Percentiles rank a stretch among this genome's conserved stretches.
Conservation (phyloP, 2,329 filamentous ascomycete species). For the Monosporascus sp. region DNA sequence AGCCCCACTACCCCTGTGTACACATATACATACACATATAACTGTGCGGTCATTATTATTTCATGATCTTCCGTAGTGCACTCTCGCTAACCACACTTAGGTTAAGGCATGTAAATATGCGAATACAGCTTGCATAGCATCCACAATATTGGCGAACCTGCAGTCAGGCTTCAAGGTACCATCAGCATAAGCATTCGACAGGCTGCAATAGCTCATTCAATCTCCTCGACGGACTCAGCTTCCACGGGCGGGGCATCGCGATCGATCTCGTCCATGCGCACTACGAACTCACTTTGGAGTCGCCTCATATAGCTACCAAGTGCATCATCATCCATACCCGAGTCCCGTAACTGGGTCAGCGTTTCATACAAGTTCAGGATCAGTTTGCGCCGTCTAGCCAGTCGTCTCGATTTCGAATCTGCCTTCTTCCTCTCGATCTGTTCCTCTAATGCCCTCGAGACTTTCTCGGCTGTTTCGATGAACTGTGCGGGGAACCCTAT, state of each 20-base stretch:
- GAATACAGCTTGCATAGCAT: background rate
- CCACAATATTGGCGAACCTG: too few relatives aligned
- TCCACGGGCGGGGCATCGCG: background rate
- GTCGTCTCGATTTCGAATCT: constrained; percentile 50
- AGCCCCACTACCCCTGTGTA: too few relatives aligned
- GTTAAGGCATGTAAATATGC: background rate
- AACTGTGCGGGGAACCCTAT: constrained; percentile 66
- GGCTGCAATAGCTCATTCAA: background rate
- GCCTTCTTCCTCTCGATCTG: constrained; percentile 54
- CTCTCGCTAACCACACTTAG: too few relatives aligned
- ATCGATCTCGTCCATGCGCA: constrained; percentile 64
- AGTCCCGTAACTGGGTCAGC: constrained; percentile 61
- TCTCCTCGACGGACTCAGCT: background rate
- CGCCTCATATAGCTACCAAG: constrained; percentile 59
- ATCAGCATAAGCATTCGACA: background rate
- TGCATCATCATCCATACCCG: constrained; percentile 58
- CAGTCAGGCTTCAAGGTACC: background rate
- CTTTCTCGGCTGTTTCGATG: constrained; percentile 60
- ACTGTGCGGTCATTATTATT: too few relatives aligned
- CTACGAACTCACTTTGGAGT: constrained; percentile 70
- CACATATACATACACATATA: too few relatives aligned
- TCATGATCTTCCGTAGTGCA: too few relatives aligned
- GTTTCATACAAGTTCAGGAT: constrained; percentile 69
- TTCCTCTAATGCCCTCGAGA: constrained; percentile 57
- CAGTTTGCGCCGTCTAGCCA: constrained; percentile 64